phyloP scores from a whole-genome alignment of 495 filamentous ascomycete genomes.

The Immersiella caudata region DNA sequence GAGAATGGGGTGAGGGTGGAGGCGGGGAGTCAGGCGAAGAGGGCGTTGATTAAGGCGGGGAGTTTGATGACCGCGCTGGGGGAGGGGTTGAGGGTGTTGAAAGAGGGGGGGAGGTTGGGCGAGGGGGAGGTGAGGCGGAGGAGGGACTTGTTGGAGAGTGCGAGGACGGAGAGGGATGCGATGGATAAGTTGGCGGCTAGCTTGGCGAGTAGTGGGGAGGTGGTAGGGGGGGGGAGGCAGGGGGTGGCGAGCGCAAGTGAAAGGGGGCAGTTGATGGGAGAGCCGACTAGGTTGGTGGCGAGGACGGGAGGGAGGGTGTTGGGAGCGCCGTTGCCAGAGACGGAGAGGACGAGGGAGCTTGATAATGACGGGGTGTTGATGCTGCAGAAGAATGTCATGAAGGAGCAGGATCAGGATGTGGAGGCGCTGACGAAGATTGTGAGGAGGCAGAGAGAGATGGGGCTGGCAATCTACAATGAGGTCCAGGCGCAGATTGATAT shows the following conservation, averaged over 20 bases:
- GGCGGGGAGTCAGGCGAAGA: constrained; percentile 79
- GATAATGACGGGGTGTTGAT: constrained; percentile 89
- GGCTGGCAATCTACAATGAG: constrained; percentile 81
- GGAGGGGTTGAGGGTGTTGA: constrained; percentile 64
- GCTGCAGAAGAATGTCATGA: constrained; percentile 81
- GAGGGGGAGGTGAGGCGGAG: constrained; percentile 87
- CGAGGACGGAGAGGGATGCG: constrained; percentile 81
- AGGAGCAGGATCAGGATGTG: constrained; percentile 82
- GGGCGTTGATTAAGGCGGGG: constrained; percentile 73
- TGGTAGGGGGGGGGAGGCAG: constrained; percentile 24
- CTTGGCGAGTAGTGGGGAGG: constrained; percentile 54
- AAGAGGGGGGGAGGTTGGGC: constrained; percentile 57
- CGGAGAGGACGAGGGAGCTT: constrained; percentile 80
- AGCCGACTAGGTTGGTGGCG: constrained; percentile 1
- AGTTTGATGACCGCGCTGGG: constrained; percentile 68
- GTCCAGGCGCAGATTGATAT: constrained; percentile 81
- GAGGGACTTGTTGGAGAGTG: constrained; percentile 75
- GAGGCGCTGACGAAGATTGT: constrained; percentile 76
- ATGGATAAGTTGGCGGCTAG: constrained; percentile 78
- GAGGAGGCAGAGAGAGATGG: constrained; percentile 80
- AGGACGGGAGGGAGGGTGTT: constrained; percentile 65
- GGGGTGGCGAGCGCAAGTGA: constrained; percentile 35
- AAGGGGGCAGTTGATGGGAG: constrained; percentile 40
- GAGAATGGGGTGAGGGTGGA: constrained; percentile 58
- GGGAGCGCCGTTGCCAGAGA: constrained; percentile 77